A percentile compares a stretch with the other conserved stretches of the same genome.
phyloP scores from a whole-genome alignment of 2,329 filamentous ascomycete species.

The Fusarium begoniae region DNA sequence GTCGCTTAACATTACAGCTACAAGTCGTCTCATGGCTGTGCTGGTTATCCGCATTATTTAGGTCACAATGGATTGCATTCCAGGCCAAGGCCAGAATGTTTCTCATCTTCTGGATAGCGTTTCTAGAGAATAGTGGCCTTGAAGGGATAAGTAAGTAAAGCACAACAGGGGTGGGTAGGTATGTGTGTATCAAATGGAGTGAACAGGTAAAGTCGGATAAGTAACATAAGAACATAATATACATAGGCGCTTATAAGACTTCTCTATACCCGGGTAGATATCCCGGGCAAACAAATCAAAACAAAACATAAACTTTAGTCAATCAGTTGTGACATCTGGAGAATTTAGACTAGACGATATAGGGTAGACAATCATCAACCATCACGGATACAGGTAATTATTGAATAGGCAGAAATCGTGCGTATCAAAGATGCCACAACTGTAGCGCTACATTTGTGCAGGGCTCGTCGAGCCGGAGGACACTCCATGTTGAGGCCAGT shows the following conservation, averaged over 20 bases:
- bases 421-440: not conserved
- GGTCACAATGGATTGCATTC: not conserved
- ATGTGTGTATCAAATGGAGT: not conserved
- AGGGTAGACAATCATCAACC: not conserved
- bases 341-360: not conserved
- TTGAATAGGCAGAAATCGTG: not conserved
- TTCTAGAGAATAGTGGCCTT: not conserved
- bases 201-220: not conserved
- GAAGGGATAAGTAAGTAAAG: not conserved
- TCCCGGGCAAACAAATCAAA: not conserved
- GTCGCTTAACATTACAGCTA: not conserved
- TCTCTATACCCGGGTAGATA: not conserved
- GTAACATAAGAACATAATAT: not conserved
- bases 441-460: not conserved
- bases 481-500: not conserved
- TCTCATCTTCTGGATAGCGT: not conserved
- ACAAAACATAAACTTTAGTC: not conserved
- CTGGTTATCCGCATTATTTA: not conserved
- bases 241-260: not conserved
- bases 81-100: not conserved
- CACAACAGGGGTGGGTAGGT: not conserved
- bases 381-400: not conserved
- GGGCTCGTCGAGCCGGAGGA: not conserved
- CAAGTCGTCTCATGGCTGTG: not conserved
- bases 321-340: not conserved